phyloP scores from a whole-genome alignment of 2,329 filamentous ascomycete genomes.

The Aspergillus jensenii region DNA sequence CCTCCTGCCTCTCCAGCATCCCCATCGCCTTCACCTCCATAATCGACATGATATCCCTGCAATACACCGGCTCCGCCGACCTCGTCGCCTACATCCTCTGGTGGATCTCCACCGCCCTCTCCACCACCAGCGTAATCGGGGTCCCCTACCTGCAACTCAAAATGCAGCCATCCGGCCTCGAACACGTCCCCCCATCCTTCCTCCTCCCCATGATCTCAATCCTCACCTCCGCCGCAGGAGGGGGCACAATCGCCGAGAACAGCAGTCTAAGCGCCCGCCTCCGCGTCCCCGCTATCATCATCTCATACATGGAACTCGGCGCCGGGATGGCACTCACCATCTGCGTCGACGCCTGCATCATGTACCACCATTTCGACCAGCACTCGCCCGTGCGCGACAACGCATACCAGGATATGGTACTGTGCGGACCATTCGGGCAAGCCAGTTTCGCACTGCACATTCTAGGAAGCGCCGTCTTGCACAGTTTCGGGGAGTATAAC shows the following conservation, averaged over 20 bases:
- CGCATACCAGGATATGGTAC: constrained; percentile 42
- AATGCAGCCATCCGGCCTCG: constrained; percentile 36
- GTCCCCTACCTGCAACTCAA: constrained; percentile 39
- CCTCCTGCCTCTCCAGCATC: constrained; percentile 40
- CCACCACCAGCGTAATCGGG: constrained; percentile 30
- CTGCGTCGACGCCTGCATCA: constrained; percentile 33
- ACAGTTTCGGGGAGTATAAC: constrained; percentile 35
- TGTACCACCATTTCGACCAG: constrained; percentile 32
- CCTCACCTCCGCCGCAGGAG: constrained; percentile 41
- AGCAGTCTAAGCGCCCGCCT: constrained; percentile 26
- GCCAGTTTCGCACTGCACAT: constrained; percentile 41
- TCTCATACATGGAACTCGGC: constrained; percentile 43
- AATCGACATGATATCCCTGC: constrained; percentile 51
- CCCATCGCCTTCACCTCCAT: constrained; percentile 38
- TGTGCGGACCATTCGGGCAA: constrained; percentile 43
- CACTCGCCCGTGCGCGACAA: constrained; percentile 20
- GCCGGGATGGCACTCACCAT: constrained; percentile 34
- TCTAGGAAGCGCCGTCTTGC: constrained; percentile 34
- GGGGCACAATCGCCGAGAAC: constrained; percentile 36
- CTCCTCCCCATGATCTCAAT: constrained; percentile 42
- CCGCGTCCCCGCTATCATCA: constrained; percentile 41
- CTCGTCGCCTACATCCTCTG: constrained; percentile 40
- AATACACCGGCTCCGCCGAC: constrained; percentile 28
- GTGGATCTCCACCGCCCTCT: constrained; percentile 40
- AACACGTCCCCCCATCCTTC: constrained; percentile 33